Evolutionary conservation across 2,329 filamentous ascomycete genomes (phyloP).

Genomic region (Nothophaeocryptopus gaeumannii): DNA sequence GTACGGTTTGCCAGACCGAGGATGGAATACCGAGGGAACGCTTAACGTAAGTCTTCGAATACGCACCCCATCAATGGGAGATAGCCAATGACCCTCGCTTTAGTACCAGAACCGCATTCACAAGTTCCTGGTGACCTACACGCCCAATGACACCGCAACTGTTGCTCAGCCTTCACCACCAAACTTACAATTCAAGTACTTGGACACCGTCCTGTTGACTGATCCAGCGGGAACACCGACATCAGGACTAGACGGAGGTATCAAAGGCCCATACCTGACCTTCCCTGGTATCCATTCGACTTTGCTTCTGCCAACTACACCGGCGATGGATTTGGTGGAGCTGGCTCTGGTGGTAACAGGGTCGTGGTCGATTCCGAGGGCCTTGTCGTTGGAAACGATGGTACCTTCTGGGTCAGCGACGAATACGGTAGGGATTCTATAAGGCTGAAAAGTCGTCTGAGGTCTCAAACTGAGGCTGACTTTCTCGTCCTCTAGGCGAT

Average conservation of each 20-base stretch:
- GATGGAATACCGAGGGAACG: slow-evolving; percentile 72
- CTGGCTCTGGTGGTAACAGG: slow-evolving; percentile 57
- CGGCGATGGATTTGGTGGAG: slow-evolving; percentile 65
- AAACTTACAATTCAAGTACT: slow-evolving; percentile 62
- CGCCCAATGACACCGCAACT: slow-evolving; percentile 52
- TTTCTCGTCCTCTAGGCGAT: not conserved
- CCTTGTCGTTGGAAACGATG: slow-evolving; percentile 58
- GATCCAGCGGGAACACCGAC: slow-evolving; percentile 61
- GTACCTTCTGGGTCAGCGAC: slow-evolving; percentile 66
- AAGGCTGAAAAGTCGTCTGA: too few species aligned
- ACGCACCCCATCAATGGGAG: too few species aligned
- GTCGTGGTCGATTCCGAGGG: slow-evolving; percentile 66
- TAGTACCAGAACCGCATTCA: slow-evolving; percentile 63
- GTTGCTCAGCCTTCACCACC: slow-evolving; percentile 53
- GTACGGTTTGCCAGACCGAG: slow-evolving; percentile 57
- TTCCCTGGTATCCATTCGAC: slow-evolving; percentile 57
- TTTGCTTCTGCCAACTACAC: slow-evolving; percentile 63
- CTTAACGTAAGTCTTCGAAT: slow-evolving; percentile 44
- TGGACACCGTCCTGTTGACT: slow-evolving; percentile 63
- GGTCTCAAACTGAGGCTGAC: too few species aligned
- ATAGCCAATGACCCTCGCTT: too few species aligned
- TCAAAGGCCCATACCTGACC: slow-evolving; percentile 48
- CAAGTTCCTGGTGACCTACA: slow-evolving; percentile 62
- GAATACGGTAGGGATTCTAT: slow-evolving; percentile 53
- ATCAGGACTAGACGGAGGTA: slow-evolving; percentile 63